phyloP scores from a whole-genome alignment of 164 flowering plant species.

The Houttuynia cordata region DNA sequence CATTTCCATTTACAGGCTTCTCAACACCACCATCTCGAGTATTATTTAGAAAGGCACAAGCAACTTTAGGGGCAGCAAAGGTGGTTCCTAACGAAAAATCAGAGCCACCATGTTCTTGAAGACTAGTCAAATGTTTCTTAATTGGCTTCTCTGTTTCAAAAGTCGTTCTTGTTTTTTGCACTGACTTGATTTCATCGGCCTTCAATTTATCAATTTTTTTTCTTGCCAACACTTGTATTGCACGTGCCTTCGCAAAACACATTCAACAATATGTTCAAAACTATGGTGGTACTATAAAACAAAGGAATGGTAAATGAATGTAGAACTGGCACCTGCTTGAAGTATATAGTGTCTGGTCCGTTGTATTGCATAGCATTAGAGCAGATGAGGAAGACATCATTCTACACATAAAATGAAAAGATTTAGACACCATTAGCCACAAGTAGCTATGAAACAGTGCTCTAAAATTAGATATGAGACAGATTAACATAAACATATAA shows the following conservation, averaged over 20 bases:
- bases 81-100: slow-evolving; percentile 84
- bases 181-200: slow-evolving; percentile 39
- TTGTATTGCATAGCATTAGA: slow-evolving; percentile 96
- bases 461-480: neutral
- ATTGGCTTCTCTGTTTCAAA: slow-evolving; percentile 36
- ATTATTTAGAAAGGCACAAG: slow-evolving; percentile 22
- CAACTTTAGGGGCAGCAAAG: slow-evolving; percentile 54
- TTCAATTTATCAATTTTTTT: slow-evolving; percentile 60
- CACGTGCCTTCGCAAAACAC: slow-evolving; percentile 47
- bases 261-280: neutral
- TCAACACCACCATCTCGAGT: slow-evolving; percentile 31
- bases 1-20: slow-evolving; percentile 25
- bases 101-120: slow-evolving; percentile 62
- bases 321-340: slow-evolving; percentile 55
- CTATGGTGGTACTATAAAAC: neutral
- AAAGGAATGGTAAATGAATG: neutral
- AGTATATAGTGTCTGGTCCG: slow-evolving; percentile 77
- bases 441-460: neutral
- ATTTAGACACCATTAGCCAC: neutral
- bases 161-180: slow-evolving; percentile 30
- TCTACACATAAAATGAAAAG: slow-evolving; percentile 41
- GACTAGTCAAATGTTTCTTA: slow-evolving; percentile 30
- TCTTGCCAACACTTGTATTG: slow-evolving; percentile 79
- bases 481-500: too few species aligned
- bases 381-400: slow-evolving; percentile 74